Evolutionary conservation across 495 filamentous ascomycete species (phyloP), one percentile per base, ranked within the genome.

Genomic region (Penicillium antarcticum): DNA sequence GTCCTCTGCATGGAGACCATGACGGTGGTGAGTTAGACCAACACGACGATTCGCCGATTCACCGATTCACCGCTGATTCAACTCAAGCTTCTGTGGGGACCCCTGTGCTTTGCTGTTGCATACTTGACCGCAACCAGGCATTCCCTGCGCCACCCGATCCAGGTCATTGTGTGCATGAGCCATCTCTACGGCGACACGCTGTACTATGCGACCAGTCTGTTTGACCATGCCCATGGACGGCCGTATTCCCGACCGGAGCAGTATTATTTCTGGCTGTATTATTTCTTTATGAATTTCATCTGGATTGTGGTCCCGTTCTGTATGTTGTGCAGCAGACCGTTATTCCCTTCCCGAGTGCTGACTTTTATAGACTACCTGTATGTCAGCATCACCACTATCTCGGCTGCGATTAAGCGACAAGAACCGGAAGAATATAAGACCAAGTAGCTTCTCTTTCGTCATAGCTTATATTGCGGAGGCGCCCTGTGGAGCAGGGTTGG

Each of bases 221-320:
- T 83, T 56, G 87, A 90, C 48, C 80, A 76, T 55, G 71, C 78
- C 55, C 70, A 76, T 34, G 77, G 77, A 0, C 56, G 76, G 5
- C 72, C 76, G 4, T 87, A 90, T 63, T 88, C 82, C 56, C 76
- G 90, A 50, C 88, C 91, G 4, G 91, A 95, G 68, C 62, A 74
- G 4, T 78, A 85, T 51, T 96, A 95, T 63, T 95, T 88, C 63
- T 96, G 90, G 89, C 68, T 85, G 12, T 96, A 96, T 63, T 96
- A 88, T 61, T 80, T 91, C 17, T 77, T 87, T 14, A 86, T 95
- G 80, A 96, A 96, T 62, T 75, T 83, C 40, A 87, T 91, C 45
- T 96, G 91, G 91, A 89, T 85, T 31, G 74, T 94, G 12, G 79
- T 95, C 51, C 91, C 91, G 2, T 64, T 67, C 23, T 67, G 80